phyloP scores from a whole-genome alignment of 805 yeast species.

The Myxozyma neotropica region DNA sequence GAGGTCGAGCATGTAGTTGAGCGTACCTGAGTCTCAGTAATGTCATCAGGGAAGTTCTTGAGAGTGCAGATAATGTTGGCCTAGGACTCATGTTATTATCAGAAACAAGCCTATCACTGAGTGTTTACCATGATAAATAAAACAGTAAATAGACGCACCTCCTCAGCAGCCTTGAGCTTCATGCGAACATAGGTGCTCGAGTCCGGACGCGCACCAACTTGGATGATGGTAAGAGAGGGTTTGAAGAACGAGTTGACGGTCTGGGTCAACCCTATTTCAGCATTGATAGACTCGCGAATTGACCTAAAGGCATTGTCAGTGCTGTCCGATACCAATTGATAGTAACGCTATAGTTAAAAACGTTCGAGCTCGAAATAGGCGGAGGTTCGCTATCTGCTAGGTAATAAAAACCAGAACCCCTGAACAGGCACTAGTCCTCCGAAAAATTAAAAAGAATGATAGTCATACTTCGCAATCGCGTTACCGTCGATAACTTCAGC shows the following conservation, averaged over 20 bases:
- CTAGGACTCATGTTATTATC: constrained; percentile 10
- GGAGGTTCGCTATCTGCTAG: neutral
- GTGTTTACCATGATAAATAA: neutral
- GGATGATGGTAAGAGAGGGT: constrained; percentile 81
- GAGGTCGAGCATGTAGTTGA: neutral
- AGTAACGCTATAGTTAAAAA: neutral
- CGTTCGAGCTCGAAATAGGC: neutral
- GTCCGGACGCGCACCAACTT: constrained; percentile 89
- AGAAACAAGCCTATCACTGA: neutral
- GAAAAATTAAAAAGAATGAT: neutral
- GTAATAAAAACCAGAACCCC: neutral
- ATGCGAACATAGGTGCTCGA: constrained; percentile 88
- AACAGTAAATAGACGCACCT: constrained; percentile 39
- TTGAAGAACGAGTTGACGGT: constrained; percentile 53
- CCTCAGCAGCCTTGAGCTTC: constrained; percentile 86
- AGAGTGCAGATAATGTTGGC: constrained; percentile 74
- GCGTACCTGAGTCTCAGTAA: constrained; percentile 58
- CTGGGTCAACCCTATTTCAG: constrained; percentile 54
- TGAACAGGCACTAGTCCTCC: neutral
- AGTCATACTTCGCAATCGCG: constrained; percentile 51
- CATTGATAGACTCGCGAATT: constrained; percentile 55
- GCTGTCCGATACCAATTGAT: neutral
- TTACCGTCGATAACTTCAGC: constrained; percentile 62
- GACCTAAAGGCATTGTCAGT: constrained; percentile 13
- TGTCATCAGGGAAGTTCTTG: constrained; percentile 63